Conservation (phyloP, 768 basidiomycete genomes). For the Tylopilus intermedius region DNA sequence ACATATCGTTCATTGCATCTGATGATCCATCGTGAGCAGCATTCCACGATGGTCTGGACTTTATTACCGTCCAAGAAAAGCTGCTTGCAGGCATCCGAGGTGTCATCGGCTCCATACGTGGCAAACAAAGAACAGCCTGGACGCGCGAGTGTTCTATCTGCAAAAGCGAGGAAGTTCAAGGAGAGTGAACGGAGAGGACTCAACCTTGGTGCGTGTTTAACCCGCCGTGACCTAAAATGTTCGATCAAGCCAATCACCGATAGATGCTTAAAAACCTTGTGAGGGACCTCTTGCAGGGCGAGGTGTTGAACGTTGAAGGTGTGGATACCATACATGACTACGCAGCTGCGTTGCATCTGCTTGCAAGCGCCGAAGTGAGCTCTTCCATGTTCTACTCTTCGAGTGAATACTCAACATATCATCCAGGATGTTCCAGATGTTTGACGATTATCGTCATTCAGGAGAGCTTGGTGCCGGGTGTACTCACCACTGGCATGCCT, state of each 20-base stretch:
- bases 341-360: conserved; percentile 62
- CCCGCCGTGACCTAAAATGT: neutral
- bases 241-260: neutral
- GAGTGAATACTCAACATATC: conserved; percentile 1
- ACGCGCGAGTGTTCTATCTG: conserved; percentile 56
- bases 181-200: conserved; percentile 47
- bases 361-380: conserved; percentile 49
- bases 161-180: conserved; percentile 43
- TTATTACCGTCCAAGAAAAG: conserved; percentile 76
- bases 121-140: conserved; percentile 56
- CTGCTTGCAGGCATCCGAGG: conserved; percentile 59
- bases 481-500: conserved; percentile 24
- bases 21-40: conserved; percentile 37
- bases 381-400: neutral
- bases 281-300: conserved; percentile 67
- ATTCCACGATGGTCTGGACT: conserved; percentile 84
- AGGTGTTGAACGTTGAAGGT: conserved; percentile 72
- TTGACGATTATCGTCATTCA: too few relatives aligned
- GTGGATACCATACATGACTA: conserved; percentile 57
- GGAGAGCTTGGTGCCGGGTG: too few relatives aligned
- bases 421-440: too few relatives aligned
- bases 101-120: conserved; percentile 43
- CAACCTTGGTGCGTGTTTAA: conserved; percentile 26
- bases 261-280: conserved; percentile 71
- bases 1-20: neutral